Conservation (phyloP, 495 filamentous ascomycete species). For the Chaetomium tenue region DNA sequence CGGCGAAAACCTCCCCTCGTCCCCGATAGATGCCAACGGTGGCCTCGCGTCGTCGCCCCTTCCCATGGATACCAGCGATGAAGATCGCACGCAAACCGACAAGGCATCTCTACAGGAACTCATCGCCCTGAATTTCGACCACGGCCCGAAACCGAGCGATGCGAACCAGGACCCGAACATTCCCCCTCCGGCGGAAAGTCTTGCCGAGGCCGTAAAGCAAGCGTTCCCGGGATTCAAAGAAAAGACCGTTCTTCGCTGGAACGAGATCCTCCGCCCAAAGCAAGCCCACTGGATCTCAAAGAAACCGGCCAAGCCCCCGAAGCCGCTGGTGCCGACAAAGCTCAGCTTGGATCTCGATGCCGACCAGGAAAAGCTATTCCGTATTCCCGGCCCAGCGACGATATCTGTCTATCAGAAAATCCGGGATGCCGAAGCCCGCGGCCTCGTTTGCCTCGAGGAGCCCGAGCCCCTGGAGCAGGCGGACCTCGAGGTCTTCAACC, state of each 20-base stretch:
- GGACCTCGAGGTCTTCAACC: conserved; percentile 55
- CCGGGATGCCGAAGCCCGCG: conserved; percentile 55
- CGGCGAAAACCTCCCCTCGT: conserved; percentile 41
- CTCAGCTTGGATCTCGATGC: conserved; percentile 75
- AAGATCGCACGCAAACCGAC: conserved; percentile 33
- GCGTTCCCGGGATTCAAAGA: conserved; percentile 70
- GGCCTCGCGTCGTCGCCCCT: conserved; percentile 38
- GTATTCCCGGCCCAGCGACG: conserved; percentile 55
- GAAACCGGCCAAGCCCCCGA: conserved; percentile 70
- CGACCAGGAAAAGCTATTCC: conserved; percentile 80
- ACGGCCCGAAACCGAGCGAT: conserved; percentile 37
- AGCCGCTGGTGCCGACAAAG: conserved; percentile 79
- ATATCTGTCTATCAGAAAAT: conserved; percentile 48
- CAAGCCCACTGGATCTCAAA: conserved; percentile 68
- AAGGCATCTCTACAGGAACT: conserved; percentile 31
- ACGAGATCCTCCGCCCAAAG: conserved; percentile 70
- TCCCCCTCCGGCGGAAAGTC: conserved; percentile 60
- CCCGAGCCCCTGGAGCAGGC: conserved; percentile 49
- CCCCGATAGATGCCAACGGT: conserved; percentile 35
- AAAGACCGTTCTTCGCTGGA: conserved; percentile 63
- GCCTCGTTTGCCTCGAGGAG: conserved; percentile 59
- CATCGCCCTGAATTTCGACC: conserved; percentile 47
- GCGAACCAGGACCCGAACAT: conserved; percentile 49
- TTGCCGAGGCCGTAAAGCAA: conserved; percentile 65
- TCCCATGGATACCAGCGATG: conserved; percentile 35